A percentile compares a stretch with the other conserved stretches of the same genome.
These are phyloP conservation scores for Heterococcus sp. DNA, from an alignment of 108 stramenopile genomes.

Conservation along the genomic window DNA sequence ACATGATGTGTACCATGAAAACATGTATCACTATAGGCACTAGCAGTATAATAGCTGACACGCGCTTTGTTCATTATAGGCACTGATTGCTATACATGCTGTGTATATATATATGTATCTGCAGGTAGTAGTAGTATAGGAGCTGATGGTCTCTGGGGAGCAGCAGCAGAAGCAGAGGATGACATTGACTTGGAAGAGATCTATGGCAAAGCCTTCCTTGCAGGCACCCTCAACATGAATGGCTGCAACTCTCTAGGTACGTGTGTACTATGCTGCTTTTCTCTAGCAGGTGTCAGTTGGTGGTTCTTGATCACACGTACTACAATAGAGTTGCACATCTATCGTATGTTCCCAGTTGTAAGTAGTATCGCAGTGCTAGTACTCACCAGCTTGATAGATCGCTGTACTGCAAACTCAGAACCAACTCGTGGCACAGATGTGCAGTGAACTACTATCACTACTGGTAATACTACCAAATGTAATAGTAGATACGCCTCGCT, in stretches of 20 bases:
- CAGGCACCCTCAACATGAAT: too few relatives aligned
- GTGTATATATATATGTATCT: not conserved
- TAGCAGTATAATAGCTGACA: not conserved
- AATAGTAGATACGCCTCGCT: too few relatives aligned
- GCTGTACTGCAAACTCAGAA: too few relatives aligned
- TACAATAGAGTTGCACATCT: not conserved
- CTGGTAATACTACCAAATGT: too few relatives aligned
- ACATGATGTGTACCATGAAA: too few relatives aligned
- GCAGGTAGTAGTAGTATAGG: not conserved
- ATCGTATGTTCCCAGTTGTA: not conserved
- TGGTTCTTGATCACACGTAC: not conserved
- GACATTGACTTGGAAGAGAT: slow-evolving; percentile 47
- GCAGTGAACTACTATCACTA: too few relatives aligned
- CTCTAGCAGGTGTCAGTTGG: not conserved
- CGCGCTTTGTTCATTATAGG: too few relatives aligned
- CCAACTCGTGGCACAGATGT: too few relatives aligned
- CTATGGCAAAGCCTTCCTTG: not conserved
- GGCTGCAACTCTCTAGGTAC: too few relatives aligned
- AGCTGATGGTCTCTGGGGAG: not conserved
- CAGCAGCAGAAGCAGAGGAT: slow-evolving; percentile 9
- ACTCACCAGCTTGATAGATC: not conserved
- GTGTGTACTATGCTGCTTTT: too few relatives aligned
- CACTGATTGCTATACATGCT: not conserved
- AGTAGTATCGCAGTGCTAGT: not conserved
- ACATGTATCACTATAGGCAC: too few relatives aligned